Base-by-base conservation (phyloP, 2,329 filamentous ascomycete genomes). In the Chalaropsis ovoidea region DNA sequence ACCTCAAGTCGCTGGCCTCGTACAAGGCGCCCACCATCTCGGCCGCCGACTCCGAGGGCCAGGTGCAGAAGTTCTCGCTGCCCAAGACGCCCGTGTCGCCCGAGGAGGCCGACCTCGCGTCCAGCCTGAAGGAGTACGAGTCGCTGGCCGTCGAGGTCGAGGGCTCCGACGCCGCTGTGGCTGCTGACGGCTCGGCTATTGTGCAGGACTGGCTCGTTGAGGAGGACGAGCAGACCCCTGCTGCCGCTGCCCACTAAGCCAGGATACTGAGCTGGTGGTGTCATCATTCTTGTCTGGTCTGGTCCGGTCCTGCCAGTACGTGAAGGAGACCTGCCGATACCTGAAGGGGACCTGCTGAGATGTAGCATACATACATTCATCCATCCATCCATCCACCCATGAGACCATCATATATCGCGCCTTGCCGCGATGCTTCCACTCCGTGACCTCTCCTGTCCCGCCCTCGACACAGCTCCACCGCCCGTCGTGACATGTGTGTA, bases 111-210 rank as follows among this genome's bases (percentile, higher is more conserved):
- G 89, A 96, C 78, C 88, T 99, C 70, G 90, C 92, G 75, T 88
- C 84, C 77, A 93, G 90, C 77, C 80, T 99, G 76, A 88, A 94
- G 81, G 87, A 90, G 76, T 99, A 99, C 84, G 93, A 97, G 84
- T 84, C 80, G 76, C 90, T 95, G 82, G 84, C 87, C 72, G 92
- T 96, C 71, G 94, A 99, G 79, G 87, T 97, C 70, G 93, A 97
- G 82, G 93, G 93, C 71, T 85, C 90, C 77, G 84, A 88, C 70
- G 80, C 82, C 71, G 76, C 78, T 68, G 82, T 82, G 70, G 81
- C 84, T 75, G 80, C 80, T 70, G 79, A 79, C 64, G 73, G 82
- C 73, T 80, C 83, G 66, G 81, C 86, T 68, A 78, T 77, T 67
- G 76, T 82, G 67, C 79, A 81, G 72, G 79, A 86, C 79, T 96